Percentiles rank a stretch among this genome's conserved stretches.
phyloP scores from a whole-genome alignment of 2,329 filamentous ascomycete genomes.

The Aspergillus pseudoviridinutans region DNA sequence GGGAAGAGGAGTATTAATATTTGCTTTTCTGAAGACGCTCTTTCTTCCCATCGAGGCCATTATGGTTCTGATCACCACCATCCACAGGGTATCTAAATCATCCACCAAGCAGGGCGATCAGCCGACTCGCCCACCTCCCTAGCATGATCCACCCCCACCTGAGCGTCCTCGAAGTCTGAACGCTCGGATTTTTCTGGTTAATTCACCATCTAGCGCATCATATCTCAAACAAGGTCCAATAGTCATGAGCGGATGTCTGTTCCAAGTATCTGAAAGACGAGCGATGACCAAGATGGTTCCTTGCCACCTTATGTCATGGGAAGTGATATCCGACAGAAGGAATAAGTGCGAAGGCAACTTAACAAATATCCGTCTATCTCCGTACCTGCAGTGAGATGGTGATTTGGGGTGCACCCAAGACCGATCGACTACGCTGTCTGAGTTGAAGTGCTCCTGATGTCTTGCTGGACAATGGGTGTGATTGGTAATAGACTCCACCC shows the following conservation, averaged over 20 bases:
- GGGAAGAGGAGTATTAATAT: background rate
- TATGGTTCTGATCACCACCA: background rate
- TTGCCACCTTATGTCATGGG: background rate
- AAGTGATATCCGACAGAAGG: background rate
- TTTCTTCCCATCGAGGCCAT: background rate
- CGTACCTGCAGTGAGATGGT: background rate
- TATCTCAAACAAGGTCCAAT: background rate
- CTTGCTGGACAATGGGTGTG: background rate
- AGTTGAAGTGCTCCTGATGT: no score
- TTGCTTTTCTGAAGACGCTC: background rate
- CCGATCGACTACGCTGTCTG: no score
- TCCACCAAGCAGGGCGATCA: constrained; percentile 5
- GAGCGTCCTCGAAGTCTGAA: background rate
- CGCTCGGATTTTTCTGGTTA: background rate
- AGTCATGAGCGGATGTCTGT: background rate
- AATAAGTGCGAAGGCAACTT: background rate
- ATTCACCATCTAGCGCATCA: background rate
- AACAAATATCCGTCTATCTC: background rate
- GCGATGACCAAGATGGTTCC: background rate
- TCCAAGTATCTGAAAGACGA: background rate
- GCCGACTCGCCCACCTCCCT: constrained; percentile 7
- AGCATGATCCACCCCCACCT: background rate
- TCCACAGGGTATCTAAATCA: background rate
- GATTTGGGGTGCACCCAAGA: no score
- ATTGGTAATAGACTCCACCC: background rate